A percentile compares a stretch with the other conserved stretches of the same genome.
Evolutionary conservation across 2,329 filamentous ascomycete genomes (phyloP).

Genomic region (Calonectria honghensis): DNA sequence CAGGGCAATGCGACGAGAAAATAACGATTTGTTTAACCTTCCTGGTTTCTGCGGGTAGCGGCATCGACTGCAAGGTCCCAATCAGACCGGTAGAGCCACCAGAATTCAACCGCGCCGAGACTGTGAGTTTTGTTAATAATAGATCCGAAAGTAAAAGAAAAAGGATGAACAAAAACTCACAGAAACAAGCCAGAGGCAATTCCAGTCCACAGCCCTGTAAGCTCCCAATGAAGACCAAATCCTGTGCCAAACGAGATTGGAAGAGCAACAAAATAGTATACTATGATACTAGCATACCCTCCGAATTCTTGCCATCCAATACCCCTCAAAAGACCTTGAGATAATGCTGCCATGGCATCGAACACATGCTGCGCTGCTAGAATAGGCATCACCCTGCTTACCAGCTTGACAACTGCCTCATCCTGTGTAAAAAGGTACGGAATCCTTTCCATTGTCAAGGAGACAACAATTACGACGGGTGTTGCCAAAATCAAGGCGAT

Average conservation of each 20-base stretch:
- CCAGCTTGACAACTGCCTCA: slow-evolving; percentile 79
- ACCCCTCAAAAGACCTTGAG: slow-evolving; percentile 89
- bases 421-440: slow-evolving; percentile 86
- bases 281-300: slow-evolving; percentile 89
- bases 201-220: slow-evolving; percentile 85
- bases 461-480: slow-evolving; percentile 84
- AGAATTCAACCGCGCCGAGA: slow-evolving; percentile 6
- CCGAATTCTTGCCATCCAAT: slow-evolving; percentile 92
- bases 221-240: slow-evolving; percentile 85
- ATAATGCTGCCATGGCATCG: slow-evolving; percentile 85
- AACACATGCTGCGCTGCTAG: slow-evolving; percentile 95
- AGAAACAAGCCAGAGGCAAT: slow-evolving; percentile 16
- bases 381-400: slow-evolving; percentile 82
- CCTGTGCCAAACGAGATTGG: slow-evolving; percentile 87
- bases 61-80: slow-evolving; percentile 2
- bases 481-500: slow-evolving; percentile 83
- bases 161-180: not conserved
- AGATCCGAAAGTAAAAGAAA: not conserved
- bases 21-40: not conserved
- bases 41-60: not conserved
- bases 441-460: slow-evolving; percentile 81
- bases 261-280: slow-evolving; percentile 92
- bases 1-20: not conserved
- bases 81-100: slow-evolving; percentile 13
- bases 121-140: not conserved